These are phyloP conservation scores for Claviceps purpurea DNA, from an alignment of 2,329 filamentous ascomycete genomes.

Conservation along the genomic window DNA sequence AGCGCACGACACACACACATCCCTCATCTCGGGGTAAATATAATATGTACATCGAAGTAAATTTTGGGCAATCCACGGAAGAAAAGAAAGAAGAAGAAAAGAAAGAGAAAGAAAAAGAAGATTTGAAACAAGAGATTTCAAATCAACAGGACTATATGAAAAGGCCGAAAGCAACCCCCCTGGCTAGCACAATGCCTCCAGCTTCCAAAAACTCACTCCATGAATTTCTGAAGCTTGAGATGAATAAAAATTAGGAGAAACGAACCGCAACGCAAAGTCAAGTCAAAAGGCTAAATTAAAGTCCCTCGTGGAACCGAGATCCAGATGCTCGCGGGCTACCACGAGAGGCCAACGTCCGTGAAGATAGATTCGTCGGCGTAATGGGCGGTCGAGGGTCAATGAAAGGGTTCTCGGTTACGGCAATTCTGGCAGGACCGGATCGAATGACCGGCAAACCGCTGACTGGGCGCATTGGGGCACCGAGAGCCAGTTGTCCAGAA, in stretches of 20 bases:
- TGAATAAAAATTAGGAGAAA: neutral
- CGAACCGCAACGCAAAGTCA: neutral
- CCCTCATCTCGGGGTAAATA: neutral
- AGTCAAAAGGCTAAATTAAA: constrained; percentile 14
- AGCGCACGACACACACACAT: neutral
- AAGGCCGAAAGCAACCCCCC: neutral
- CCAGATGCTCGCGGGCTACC: constrained; percentile 21
- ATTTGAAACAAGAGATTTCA: neutral
- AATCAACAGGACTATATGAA: neutral
- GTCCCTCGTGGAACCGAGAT: constrained; percentile 28
- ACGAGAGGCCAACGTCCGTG: constrained; percentile 22
- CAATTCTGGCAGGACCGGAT: constrained; percentile 51
- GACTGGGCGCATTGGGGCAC: constrained; percentile 44
- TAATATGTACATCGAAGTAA: constrained; percentile 6
- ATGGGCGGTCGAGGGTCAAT: constrained; percentile 15
- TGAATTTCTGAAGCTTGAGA: neutral
- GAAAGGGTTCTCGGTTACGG: constrained; percentile 43
- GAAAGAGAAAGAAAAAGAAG: neutral
- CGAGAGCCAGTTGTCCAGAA: constrained; percentile 34
- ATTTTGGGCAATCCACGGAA: neutral
- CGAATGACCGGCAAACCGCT: constrained; percentile 48
- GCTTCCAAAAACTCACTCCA: neutral
- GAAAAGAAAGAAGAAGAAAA: no score
- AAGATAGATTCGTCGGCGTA: constrained; percentile 14
- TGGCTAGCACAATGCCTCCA: neutral